Conservation (phyloP, 305 asterid genomes). For the Fraxinus ornus region DNA sequence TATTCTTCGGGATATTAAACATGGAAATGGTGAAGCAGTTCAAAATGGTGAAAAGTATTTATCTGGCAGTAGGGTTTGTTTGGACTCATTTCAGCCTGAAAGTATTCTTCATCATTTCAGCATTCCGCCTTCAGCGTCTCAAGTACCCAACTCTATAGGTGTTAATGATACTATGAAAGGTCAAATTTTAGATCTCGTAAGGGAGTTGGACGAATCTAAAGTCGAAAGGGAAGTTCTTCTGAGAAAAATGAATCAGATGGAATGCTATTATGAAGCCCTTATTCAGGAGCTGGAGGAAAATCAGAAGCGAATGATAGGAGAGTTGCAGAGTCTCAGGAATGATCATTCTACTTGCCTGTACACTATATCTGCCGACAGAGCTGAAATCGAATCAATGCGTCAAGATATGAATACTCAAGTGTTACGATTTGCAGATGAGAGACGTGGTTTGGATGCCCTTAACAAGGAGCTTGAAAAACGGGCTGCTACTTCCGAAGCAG, state of each 20-base stretch:
- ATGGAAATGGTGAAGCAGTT: constrained; percentile 43
- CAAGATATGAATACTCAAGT: constrained; percentile 62
- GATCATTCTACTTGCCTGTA: constrained; percentile 86
- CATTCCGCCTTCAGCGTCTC: constrained; percentile 52
- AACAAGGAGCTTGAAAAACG: constrained; percentile 82
- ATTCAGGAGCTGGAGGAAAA: constrained; percentile 90
- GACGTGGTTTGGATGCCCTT: constrained; percentile 51
- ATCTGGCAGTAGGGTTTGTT: constrained; percentile 59
- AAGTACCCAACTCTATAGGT: constrained; percentile 45
- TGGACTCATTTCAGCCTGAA: constrained; percentile 79
- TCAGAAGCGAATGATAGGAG: constrained; percentile 81
- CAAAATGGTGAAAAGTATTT: constrained; percentile 34
- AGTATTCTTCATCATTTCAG: constrained; percentile 63
- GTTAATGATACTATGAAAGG: constrained; percentile 69
- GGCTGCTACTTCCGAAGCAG: constrained; percentile 75
- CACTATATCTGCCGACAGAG: constrained; percentile 57
- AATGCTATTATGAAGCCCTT: constrained; percentile 89
- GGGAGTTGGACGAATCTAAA: constrained; percentile 87
- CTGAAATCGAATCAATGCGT: constrained; percentile 68
- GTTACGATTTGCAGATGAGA: constrained; percentile 62
- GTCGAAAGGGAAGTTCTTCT: constrained; percentile 74
- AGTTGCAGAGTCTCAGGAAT: constrained; percentile 70
- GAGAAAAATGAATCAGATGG: constrained; percentile 94
- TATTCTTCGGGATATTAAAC: constrained; percentile 57
- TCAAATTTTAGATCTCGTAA: constrained; percentile 74